Evolutionary conservation across 192 early-diverging fungal genomes (phyloP).

Genomic region (Phlyctochytrium arcticum): DNA sequence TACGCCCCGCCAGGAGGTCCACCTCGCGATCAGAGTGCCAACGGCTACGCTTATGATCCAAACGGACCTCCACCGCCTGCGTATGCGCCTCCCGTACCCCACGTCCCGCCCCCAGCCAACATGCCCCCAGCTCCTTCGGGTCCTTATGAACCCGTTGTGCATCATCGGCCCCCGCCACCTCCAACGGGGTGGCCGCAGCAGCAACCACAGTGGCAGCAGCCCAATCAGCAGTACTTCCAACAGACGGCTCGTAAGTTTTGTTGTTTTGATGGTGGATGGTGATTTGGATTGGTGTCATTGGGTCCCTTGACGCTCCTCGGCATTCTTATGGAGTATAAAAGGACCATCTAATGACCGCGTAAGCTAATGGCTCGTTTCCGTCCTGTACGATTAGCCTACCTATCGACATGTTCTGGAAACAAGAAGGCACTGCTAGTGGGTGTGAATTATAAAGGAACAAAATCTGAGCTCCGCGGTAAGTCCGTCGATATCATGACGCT

Average conservation of each 20-base stretch:
- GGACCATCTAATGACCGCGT: neutral
- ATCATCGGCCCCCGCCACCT: slow-evolving; percentile 11
- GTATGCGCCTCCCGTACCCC: slow-evolving; percentile 3
- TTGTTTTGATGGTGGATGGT: neutral
- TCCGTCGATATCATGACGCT: neutral
- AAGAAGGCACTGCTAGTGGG: slow-evolving; percentile 79
- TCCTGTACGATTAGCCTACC: slow-evolving; percentile 12
- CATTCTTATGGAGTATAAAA: neutral
- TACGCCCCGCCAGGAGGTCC: neutral
- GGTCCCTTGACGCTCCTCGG: neutral
- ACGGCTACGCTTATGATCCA: neutral
- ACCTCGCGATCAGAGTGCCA: neutral
- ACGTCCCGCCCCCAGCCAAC: neutral
- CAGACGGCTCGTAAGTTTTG: slow-evolving; percentile 12
- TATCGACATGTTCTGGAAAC: slow-evolving; percentile 26
- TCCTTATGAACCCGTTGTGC: slow-evolving; percentile 1
- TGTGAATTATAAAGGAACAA: slow-evolving; percentile 79
- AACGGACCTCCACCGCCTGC: slow-evolving; percentile 3
- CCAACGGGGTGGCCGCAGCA: slow-evolving; percentile 11
- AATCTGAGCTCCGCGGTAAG: slow-evolving; percentile 43
- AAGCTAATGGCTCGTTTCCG: neutral
- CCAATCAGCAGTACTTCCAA: slow-evolving; percentile 20
- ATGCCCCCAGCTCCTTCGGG: slow-evolving; percentile 3
- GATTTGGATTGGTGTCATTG: neutral
- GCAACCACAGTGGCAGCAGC: slow-evolving; percentile 7